A percentile compares a stretch with the other conserved stretches of the same genome.
phyloP scores from a whole-genome alignment of 805 yeast genomes.

The Saturnispora quitensis region DNA sequence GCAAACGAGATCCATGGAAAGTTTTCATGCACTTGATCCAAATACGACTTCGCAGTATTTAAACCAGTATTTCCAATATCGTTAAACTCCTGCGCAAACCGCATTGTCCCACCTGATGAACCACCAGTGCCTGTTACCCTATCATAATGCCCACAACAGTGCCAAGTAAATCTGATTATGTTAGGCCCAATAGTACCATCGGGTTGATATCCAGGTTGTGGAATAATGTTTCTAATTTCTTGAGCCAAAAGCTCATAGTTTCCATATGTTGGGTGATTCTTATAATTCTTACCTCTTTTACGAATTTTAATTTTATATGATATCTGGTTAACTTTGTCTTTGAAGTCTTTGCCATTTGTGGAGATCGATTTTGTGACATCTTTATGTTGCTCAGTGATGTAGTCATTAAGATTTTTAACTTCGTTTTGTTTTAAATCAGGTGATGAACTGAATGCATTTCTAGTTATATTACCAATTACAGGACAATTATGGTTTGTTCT shows the following conservation, averaged over 20 bases:
- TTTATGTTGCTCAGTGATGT: neutral
- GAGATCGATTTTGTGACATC: neutral
- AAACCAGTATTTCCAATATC: constrained; percentile 60
- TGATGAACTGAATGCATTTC: neutral
- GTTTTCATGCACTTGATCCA: constrained; percentile 45
- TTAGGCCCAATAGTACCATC: constrained; percentile 71
- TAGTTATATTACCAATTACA: constrained; percentile 4
- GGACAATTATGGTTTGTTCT: constrained; percentile 3
- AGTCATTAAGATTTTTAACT: too few relatives aligned
- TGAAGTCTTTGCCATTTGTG: neutral
- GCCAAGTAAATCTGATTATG: constrained; percentile 78
- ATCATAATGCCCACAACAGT: constrained; percentile 76
- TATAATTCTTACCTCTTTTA: constrained; percentile 14
- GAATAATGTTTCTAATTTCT: constrained; percentile 29
- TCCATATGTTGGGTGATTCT: constrained; percentile 19
- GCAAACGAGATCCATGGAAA: constrained; percentile 71
- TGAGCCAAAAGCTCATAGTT: constrained; percentile 28
- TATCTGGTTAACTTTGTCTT: constrained; percentile 8
- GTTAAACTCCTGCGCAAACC: constrained; percentile 42
- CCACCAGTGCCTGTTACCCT: constrained; percentile 46
- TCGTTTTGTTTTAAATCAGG: neutral
- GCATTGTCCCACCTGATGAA: constrained; percentile 65
- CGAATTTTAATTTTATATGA: constrained; percentile 24
- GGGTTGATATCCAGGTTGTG: constrained; percentile 38
- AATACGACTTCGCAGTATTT: constrained; percentile 44